Percentiles rank a stretch among this genome's conserved stretches.
These are phyloP conservation scores for Beauveria caledonica DNA, from an alignment of 2,329 filamentous ascomycete species.

Conservation along the genomic window DNA sequence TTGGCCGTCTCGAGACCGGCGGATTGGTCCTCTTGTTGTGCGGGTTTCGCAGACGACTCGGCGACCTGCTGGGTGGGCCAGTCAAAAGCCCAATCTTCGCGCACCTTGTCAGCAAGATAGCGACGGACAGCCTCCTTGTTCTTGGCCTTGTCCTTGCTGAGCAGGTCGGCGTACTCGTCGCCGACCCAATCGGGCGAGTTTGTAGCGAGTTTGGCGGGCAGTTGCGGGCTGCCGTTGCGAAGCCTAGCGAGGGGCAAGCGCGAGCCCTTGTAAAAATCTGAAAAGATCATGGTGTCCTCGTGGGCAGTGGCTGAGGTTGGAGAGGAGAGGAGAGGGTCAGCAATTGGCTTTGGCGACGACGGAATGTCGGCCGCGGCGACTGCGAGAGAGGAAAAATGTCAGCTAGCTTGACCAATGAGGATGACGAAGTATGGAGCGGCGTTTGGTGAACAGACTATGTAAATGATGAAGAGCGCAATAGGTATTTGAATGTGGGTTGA, in stretches of 20 bases:
- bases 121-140: constrained; percentile 55
- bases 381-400: background rate
- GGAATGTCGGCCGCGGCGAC: background rate
- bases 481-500: background rate
- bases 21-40: background rate
- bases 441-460: background rate
- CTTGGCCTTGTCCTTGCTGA: constrained; percentile 53
- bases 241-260: constrained; percentile 45
- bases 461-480: background rate
- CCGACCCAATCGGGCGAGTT: constrained; percentile 27
- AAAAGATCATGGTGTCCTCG: constrained; percentile 42
- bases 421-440: background rate
- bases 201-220: constrained; percentile 22
- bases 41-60: background rate
- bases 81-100: constrained; percentile 51
- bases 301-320: background rate
- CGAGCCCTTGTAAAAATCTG: constrained; percentile 49
- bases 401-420: background rate
- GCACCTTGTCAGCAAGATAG: constrained; percentile 45
- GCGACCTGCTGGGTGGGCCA: constrained; percentile 37
- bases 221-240: constrained; percentile 29
- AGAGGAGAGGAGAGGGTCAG: background rate
- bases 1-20: background rate
- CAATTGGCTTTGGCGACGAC: background rate
- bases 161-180: constrained; percentile 51